A percentile compares a stretch with the other conserved stretches of the same genome.
phyloP scores from a whole-genome alignment of 208 protist genomes.

The Lotmaria passim region DNA sequence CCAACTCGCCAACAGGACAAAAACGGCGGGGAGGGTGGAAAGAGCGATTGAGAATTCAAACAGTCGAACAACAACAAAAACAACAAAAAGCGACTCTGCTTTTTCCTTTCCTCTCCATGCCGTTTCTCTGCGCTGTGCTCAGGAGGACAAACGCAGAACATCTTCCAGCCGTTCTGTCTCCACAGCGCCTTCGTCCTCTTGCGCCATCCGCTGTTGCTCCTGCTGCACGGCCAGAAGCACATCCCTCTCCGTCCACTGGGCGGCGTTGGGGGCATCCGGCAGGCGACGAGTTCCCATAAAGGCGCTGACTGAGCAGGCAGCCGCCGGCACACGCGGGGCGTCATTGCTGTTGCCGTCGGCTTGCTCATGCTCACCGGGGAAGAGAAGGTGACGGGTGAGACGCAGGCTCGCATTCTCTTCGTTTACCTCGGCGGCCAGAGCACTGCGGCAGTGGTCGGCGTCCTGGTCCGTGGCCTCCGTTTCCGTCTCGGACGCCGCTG shows the following conservation, averaged over 20 bases:
- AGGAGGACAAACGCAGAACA: conserved; percentile 22
- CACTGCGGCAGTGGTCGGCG: not conserved
- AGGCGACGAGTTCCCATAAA: conserved; percentile 28
- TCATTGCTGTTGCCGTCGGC: not conserved
- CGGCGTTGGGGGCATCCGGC: conserved; percentile 20
- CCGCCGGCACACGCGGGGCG: not conserved
- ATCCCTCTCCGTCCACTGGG: conserved; percentile 33
- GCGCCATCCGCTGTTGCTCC: conserved; percentile 31
- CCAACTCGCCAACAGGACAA: not conserved
- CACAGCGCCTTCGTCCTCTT: conserved; percentile 10
- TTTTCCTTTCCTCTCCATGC: not conserved
- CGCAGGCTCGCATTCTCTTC: conserved; percentile 8
- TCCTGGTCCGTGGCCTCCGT: too few species aligned
- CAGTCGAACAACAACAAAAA: not conserved
- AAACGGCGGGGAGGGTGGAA: too few species aligned
- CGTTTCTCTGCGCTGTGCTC: not conserved
- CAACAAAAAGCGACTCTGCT: not conserved
- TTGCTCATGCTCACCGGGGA: conserved; percentile 6
- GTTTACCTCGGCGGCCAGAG: not conserved
- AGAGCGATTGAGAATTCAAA: too few species aligned
- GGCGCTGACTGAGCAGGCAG: not conserved
- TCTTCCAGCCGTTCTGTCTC: conserved; percentile 34
- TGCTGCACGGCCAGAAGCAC: conserved; percentile 28
- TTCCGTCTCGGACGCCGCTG: not conserved
- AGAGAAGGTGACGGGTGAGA: conserved; percentile 27